Percentiles rank a stretch among this genome's conserved stretches.
These are phyloP conservation scores for Lactifluus pinguis DNA, from an alignment of 768 basidiomycete species.

Conservation along the genomic window DNA sequence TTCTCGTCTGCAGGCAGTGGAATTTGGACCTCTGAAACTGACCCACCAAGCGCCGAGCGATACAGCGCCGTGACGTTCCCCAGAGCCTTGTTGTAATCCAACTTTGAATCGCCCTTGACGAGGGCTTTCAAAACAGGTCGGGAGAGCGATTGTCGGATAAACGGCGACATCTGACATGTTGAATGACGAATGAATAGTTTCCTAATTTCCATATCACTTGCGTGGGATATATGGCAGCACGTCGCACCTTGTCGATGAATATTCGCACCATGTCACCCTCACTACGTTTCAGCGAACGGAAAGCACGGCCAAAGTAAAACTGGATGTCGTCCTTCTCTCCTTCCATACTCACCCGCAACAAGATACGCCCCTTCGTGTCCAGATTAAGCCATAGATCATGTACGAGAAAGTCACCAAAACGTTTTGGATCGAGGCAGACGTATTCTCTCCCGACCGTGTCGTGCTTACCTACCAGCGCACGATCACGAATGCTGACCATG, in stretches of 20 bases:
- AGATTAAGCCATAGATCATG: constrained; percentile 91
- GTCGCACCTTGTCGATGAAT: constrained; percentile 88
- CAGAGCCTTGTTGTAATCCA: constrained; percentile 88
- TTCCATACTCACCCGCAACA: constrained; percentile 93
- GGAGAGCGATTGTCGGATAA: constrained; percentile 83
- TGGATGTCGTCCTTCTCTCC: constrained; percentile 97
- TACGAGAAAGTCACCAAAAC: constrained; percentile 81
- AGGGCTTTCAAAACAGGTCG: constrained; percentile 66
- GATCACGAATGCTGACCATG: constrained; percentile 90
- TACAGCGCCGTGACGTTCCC: constrained; percentile 76
- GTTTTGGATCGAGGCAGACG: constrained; percentile 81
- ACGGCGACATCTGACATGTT: constrained; percentile 76
- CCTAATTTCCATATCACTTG: background rate
- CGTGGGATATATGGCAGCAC: background rate
- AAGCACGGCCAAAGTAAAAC: constrained; percentile 95
- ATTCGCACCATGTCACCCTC: constrained; percentile 93
- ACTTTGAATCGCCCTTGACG: constrained; percentile 49
- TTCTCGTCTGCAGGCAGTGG: constrained; percentile 69
- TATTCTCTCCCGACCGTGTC: constrained; percentile 88
- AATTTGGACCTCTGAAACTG: constrained; percentile 61
- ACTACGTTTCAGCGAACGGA: constrained; percentile 85
- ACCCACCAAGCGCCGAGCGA: constrained; percentile 64
- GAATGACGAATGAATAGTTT: background rate
- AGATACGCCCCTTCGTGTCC: constrained; percentile 75
- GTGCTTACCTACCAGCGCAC: constrained; percentile 86